Percentiles rank a stretch among this genome's conserved stretches.
Evolutionary conservation across 1,284 basidiomycete genomes (phyloP).

Genomic region (Cutaneotrichosporon sp.): DNA sequence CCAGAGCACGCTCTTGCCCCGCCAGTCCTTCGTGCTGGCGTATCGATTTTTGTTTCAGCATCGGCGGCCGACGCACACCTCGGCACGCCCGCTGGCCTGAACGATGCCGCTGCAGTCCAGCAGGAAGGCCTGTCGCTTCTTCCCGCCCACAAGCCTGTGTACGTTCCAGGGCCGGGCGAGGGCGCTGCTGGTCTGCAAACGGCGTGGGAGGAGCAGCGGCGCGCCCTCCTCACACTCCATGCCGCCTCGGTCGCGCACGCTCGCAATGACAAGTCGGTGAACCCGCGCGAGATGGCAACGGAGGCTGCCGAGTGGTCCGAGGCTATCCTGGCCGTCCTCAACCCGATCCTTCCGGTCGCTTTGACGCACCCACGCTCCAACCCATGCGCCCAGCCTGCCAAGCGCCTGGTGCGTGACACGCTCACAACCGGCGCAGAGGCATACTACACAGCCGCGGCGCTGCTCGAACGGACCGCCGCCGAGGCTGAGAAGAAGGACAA

Average conservation of each 20-base stretch:
- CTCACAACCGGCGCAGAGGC: slow-evolving; percentile 51
- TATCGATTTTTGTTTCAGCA: slow-evolving; percentile 62
- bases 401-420: slow-evolving; percentile 38
- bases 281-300: slow-evolving; percentile 56
- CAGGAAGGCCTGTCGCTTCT: slow-evolving; percentile 75
- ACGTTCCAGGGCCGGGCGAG: slow-evolving; percentile 55
- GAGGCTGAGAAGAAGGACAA: slow-evolving; percentile 54
- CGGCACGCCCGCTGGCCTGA: slow-evolving; percentile 56
- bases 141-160: slow-evolving; percentile 48
- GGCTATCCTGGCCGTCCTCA: slow-evolving; percentile 57
- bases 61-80: slow-evolving; percentile 63
- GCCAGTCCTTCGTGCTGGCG: slow-evolving; percentile 62
- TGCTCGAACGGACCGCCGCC: slow-evolving; percentile 52
- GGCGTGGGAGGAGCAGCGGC: slow-evolving; percentile 65
- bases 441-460: slow-evolving; percentile 43
- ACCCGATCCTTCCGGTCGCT: slow-evolving; percentile 43
- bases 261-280: slow-evolving; percentile 47
- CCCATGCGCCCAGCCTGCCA: slow-evolving; percentile 21
- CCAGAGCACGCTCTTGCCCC: slow-evolving; percentile 20
- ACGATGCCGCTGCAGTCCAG: slow-evolving; percentile 82
- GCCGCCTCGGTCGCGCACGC: slow-evolving; percentile 68
- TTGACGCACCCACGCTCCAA: slow-evolving; percentile 30
- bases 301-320: slow-evolving; percentile 64
- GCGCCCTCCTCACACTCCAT: slow-evolving; percentile 66
- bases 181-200: slow-evolving; percentile 57